Percentiles rank a stretch among this genome's conserved stretches.
Conservation (phyloP, 352 stramenopile genomes). For the Lagenidium giganteum region DNA sequence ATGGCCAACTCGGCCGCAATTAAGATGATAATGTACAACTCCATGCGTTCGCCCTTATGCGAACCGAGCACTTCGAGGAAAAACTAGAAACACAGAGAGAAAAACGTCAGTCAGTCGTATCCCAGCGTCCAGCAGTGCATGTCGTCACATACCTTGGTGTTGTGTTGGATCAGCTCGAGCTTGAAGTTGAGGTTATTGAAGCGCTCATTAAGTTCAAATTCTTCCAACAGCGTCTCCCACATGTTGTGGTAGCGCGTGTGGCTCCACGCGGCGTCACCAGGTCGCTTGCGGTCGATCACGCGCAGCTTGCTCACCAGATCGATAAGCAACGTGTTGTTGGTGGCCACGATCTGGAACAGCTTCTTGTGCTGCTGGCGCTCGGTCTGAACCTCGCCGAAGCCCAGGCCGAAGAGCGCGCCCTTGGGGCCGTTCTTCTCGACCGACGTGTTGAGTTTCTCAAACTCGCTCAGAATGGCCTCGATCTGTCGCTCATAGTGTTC, state of each 20-base stretch:
- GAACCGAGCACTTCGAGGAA: conserved; percentile 97
- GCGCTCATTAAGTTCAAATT: conserved; percentile 93
- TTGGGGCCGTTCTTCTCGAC: conserved; percentile 74
- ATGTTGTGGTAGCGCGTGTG: conserved; percentile 93
- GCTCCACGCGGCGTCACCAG: conserved; percentile 93
- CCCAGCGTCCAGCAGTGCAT: too few relatives aligned
- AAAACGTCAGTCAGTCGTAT: conserved; percentile 5
- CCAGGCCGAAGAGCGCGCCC: conserved; percentile 58
- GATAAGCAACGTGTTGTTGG: conserved; percentile 96
- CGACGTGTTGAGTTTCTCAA: conserved; percentile 91
- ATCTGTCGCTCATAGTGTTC: conserved; percentile 96
- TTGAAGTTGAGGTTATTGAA: conserved; percentile 98
- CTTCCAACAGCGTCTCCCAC: conserved; percentile 83
- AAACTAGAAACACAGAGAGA: conserved; percentile 60
- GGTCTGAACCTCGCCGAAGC: conserved; percentile 37
- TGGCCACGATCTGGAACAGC: conserved; percentile 89
- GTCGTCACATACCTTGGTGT: conserved; percentile 86
- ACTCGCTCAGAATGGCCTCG: conserved; percentile 93
- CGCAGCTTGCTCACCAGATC: conserved; percentile 95
- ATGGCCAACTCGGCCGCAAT: conserved; percentile 94
- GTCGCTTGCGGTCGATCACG: conserved; percentile 92
- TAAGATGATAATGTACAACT: conserved; percentile 98
- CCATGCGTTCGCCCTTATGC: conserved; percentile 92
- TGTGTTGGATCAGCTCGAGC: conserved; percentile 96
- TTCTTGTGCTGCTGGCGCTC: conserved; percentile 77